These are phyloP conservation scores for Tetrahymena thermophila DNA, from an alignment of 73 alveolate genomes.

Conservation along the genomic window DNA sequence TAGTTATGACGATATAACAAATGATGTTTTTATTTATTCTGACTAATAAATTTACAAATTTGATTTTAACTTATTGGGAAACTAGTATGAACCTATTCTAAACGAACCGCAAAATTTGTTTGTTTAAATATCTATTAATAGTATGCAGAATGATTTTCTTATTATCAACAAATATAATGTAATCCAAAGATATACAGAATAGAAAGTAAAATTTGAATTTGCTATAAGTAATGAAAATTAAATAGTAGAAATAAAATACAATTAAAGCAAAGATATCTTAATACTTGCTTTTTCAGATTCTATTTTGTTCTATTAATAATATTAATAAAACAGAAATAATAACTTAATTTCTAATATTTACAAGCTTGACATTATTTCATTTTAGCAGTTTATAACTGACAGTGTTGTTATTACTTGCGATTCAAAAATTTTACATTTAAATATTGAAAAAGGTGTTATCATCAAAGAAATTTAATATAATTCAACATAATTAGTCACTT, in stretches of 20 bases:
- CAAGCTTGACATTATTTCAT: background rate
- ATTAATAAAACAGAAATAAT: too few species aligned
- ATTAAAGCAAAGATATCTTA: background rate
- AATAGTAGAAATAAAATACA: too few species aligned
- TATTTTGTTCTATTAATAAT: too few species aligned
- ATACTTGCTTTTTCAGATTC: background rate
- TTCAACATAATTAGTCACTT: background rate
- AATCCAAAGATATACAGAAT: background rate
- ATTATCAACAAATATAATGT: too few species aligned
- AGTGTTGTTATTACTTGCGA: background rate
- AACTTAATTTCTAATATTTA: background rate
- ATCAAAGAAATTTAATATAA: too few species aligned
- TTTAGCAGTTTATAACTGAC: background rate
- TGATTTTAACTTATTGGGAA: background rate
- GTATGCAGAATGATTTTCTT: background rate
- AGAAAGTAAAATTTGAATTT: background rate
- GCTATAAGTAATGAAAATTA: background rate
- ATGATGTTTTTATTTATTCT: background rate
- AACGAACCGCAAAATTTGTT: background rate
- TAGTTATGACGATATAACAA: background rate
- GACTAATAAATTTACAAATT: too few species aligned
- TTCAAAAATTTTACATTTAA: background rate
- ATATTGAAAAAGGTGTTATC: background rate
- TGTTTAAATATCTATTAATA: background rate
- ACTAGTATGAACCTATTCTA: background rate